Conservation (phyloP, 202 grass and related monocot genomes). For the Zoysia matrella region DNA sequence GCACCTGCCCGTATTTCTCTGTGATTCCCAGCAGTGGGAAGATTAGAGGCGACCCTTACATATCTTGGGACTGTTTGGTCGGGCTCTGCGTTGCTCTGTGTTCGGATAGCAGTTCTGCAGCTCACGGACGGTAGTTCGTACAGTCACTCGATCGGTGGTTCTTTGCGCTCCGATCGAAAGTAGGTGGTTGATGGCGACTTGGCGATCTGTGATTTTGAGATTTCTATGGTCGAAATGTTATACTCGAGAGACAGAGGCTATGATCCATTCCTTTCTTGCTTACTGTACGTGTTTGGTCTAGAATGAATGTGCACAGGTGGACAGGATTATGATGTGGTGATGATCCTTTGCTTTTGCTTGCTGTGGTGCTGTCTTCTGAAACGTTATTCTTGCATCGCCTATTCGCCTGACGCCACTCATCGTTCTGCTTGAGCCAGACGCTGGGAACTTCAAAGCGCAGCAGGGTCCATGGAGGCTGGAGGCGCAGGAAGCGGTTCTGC, state of each 20-base stretch:
- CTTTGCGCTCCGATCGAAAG: neutral
- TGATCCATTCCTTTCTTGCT: neutral
- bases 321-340: neutral
- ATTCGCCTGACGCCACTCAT: neutral
- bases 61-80: neutral
- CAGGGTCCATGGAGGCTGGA: conserved; percentile 76
- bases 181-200: neutral
- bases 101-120: neutral
- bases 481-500: conserved; percentile 69
- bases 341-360: neutral
- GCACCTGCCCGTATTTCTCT: neutral
- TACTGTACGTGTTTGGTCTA: neutral
- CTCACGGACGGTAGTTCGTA: neutral
- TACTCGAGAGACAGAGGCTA: neutral
- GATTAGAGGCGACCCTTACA: neutral
- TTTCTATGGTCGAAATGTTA: neutral
- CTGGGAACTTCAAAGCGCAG: conserved; percentile 74
- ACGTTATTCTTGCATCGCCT: neutral
- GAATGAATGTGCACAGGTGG: neutral
- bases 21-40: neutral
- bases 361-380: neutral
- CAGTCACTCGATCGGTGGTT: neutral
- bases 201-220: neutral
- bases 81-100: neutral
- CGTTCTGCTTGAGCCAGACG: conserved; percentile 42